These are phyloP conservation scores for Sherardia arvensis DNA, from an alignment of 257 asterid genomes.

Conservation along the genomic window DNA sequence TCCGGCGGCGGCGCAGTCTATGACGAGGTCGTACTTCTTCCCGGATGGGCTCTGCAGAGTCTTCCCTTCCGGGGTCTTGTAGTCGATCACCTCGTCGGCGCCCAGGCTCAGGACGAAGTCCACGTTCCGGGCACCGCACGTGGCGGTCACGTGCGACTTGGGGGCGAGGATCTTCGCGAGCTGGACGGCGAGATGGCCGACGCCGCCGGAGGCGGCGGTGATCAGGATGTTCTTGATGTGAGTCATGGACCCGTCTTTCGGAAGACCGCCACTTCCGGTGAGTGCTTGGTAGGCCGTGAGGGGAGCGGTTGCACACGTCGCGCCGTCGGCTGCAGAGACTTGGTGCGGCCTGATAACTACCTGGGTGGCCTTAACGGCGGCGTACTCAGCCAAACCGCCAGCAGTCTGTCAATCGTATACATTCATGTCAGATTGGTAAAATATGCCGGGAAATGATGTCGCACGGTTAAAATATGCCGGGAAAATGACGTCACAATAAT, in stretches of 20 bases:
- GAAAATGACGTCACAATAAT: not conserved
- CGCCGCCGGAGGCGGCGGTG: not conserved
- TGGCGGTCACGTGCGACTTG: not conserved
- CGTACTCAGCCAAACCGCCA: constrained; percentile 66
- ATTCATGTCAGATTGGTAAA: not conserved
- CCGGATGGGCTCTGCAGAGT: not conserved
- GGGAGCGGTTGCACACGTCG: constrained; percentile 9
- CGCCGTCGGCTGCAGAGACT: constrained; percentile 48
- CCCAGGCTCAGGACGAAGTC: not conserved
- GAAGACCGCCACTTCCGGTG: not conserved
- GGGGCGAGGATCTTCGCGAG: not conserved
- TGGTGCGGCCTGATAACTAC: constrained; percentile 38
- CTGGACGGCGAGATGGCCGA: constrained; percentile 1
- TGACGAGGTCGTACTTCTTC: not conserved
- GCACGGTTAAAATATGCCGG: not conserved
- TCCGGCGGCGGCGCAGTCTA: not conserved
- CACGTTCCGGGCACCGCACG: not conserved
- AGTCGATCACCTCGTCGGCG: not conserved
- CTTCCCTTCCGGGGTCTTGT: not conserved
- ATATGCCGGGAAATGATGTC: not conserved
- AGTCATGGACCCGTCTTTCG: not conserved
- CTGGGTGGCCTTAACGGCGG: constrained; percentile 36
- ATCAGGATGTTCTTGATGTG: not conserved
- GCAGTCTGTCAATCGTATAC: constrained; percentile 22
- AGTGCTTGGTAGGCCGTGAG: not conserved